Evolutionary conservation across 495 filamentous ascomycete genomes (phyloP).

Genomic region (Penicillium pancosmium): DNA sequence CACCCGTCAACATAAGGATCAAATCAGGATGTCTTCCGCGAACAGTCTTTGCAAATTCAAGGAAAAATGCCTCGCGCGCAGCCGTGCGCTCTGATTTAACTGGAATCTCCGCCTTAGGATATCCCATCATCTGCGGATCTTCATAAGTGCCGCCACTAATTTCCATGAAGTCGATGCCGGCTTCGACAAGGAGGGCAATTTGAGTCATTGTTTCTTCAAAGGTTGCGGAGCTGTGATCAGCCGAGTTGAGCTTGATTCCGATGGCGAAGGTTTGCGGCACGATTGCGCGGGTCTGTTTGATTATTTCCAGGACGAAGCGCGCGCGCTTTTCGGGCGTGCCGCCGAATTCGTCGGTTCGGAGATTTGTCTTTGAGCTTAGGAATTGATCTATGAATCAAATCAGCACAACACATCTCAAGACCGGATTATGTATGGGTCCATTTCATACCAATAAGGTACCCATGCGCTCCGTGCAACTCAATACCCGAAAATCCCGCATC

Average conservation of each 20-base stretch:
- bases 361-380: constrained; percentile 44
- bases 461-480: constrained; percentile 62
- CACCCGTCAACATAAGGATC: constrained; percentile 55
- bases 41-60: constrained; percentile 54
- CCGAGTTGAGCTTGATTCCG: constrained; percentile 66
- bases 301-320: constrained; percentile 51
- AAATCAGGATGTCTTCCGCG: constrained; percentile 46
- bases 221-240: constrained; percentile 51
- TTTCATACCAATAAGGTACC: constrained; percentile 55
- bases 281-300: constrained; percentile 42
- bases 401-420: constrained; percentile 2
- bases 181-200: constrained; percentile 51
- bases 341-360: constrained; percentile 52
- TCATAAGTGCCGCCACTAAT: constrained; percentile 63
- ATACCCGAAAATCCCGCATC: constrained; percentile 58
- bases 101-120: constrained; percentile 11
- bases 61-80: constrained; percentile 64
- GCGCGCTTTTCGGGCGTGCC: constrained; percentile 48
- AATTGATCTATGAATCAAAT: constrained; percentile 40
- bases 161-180: constrained; percentile 65
- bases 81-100: constrained; percentile 43
- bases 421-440: too few relatives aligned
- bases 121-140: constrained; percentile 47
- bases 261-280: constrained; percentile 54
- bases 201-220: constrained; percentile 56